Evolutionary conservation across 2,329 filamentous ascomycete species (phyloP).

Genomic region (Fusarium begoniae): DNA sequence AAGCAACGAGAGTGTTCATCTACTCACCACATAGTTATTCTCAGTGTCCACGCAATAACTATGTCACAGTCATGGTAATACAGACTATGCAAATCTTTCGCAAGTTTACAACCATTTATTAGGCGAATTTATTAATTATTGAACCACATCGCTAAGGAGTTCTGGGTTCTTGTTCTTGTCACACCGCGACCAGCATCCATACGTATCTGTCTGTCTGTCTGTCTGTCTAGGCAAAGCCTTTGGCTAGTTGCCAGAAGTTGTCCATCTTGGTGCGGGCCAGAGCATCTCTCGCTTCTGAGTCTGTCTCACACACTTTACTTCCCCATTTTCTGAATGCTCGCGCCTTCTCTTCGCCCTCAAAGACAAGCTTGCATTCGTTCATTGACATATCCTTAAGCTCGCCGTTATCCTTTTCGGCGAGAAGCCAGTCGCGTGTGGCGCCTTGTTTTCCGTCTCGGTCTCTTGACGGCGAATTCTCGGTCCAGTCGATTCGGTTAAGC

Average conservation of each 20-base stretch:
- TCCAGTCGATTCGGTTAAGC: constrained; percentile 94
- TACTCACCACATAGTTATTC: neutral
- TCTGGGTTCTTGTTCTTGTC: neutral
- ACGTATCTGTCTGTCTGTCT: neutral
- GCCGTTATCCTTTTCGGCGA: constrained; percentile 80
- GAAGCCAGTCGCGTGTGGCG: constrained; percentile 77
- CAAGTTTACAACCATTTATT: neutral
- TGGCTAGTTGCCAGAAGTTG: constrained; percentile 92
- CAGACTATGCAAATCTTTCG: neutral
- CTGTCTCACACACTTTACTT: constrained; percentile 90
- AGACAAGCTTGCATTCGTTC: constrained; percentile 86
- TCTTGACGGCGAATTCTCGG: constrained; percentile 80
- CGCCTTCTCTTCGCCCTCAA: constrained; percentile 87
- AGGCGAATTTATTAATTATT: neutral
- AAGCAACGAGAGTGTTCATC: neutral
- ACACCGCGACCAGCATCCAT: neutral
- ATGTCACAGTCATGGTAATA: neutral
- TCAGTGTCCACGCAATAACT: neutral
- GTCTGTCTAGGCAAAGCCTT: constrained; percentile 56
- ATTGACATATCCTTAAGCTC: constrained; percentile 80
- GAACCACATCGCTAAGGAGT: neutral
- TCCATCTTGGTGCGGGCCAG: constrained; percentile 88
- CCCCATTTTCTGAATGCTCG: constrained; percentile 88
- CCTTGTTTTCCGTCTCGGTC: constrained; percentile 69
- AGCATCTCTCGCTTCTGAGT: constrained; percentile 85